Conservation (phyloP, 2,329 filamentous ascomycete species). For the Xylariaceae sp. region DNA sequence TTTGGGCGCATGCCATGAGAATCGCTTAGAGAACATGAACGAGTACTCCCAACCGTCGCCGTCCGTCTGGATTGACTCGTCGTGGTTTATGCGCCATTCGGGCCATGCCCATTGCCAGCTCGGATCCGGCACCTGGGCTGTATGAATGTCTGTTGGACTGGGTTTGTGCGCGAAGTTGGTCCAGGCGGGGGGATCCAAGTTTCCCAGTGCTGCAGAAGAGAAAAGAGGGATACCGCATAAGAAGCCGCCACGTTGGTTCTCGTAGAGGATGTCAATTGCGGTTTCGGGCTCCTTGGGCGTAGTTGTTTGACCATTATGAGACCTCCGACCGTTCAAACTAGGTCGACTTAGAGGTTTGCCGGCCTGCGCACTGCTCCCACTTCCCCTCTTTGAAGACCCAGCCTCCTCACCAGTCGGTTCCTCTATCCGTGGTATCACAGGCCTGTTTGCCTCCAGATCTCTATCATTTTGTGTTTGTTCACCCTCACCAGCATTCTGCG, state of each 20-base stretch:
- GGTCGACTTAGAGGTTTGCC: conserved; percentile 5
- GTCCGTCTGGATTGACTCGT: conserved; percentile 64
- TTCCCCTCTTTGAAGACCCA: background rate
- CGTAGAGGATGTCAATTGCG: conserved; percentile 83
- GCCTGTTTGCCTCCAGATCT: conserved; percentile 16
- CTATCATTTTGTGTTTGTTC: conserved; percentile 9
- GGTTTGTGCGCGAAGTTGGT: conserved; percentile 62
- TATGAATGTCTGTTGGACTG: conserved; percentile 65
- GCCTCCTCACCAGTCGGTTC: conserved; percentile 8
- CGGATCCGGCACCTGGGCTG: conserved; percentile 88
- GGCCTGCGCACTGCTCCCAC: background rate
- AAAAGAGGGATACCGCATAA: conserved; percentile 88
- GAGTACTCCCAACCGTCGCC: conserved; percentile 96
- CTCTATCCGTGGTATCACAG: conserved; percentile 13
- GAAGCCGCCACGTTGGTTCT: conserved; percentile 90
- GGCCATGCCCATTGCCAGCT: conserved; percentile 86
- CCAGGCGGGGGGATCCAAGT: conserved; percentile 83
- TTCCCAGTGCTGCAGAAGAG: conserved; percentile 76
- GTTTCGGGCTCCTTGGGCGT: conserved; percentile 37
- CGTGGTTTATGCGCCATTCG: conserved; percentile 62
- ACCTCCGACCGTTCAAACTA: background rate
- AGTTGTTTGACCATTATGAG: conserved; percentile 1
- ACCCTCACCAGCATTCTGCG: conserved; percentile 16
- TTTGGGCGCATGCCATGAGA: conserved; percentile 80
- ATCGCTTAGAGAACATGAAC: conserved; percentile 70